Conservation (phyloP, 768 basidiomycete genomes). For the Suillus plorans region DNA sequence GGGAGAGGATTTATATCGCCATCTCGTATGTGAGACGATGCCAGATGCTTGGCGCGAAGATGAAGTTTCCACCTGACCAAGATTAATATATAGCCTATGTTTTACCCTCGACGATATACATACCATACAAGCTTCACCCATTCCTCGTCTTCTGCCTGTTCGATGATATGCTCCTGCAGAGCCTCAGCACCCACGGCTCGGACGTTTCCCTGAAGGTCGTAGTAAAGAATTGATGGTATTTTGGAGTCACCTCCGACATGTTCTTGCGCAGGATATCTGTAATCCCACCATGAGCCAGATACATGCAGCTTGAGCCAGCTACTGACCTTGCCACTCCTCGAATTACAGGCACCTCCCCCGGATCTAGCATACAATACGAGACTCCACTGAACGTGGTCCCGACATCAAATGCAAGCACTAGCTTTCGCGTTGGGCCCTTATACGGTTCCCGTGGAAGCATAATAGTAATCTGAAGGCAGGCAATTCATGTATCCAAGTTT, state of each 20-base stretch:
- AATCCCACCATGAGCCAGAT: neutral
- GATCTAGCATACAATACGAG: slow-evolving; percentile 36
- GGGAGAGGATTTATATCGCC: slow-evolving; percentile 27
- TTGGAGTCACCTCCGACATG: slow-evolving; percentile 46
- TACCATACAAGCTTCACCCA: slow-evolving; percentile 43
- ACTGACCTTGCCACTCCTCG: slow-evolving; percentile 26
- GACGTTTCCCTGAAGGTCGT: slow-evolving; percentile 39
- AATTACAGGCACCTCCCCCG: slow-evolving; percentile 33
- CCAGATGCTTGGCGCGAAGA: slow-evolving; percentile 29
- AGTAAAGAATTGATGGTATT: slow-evolving; percentile 49
- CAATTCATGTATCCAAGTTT: neutral
- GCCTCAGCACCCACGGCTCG: slow-evolving; percentile 48
- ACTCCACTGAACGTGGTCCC: slow-evolving; percentile 45
- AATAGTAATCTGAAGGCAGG: slow-evolving; percentile 2
- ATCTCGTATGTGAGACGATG: slow-evolving; percentile 22
- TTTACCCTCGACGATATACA: neutral
- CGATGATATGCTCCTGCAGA: slow-evolving; percentile 31
- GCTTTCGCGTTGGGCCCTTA: slow-evolving; percentile 37
- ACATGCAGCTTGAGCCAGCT: neutral
- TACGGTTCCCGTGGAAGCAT: slow-evolving; percentile 34
- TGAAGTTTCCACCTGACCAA: slow-evolving; percentile 34
- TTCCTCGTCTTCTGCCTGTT: slow-evolving; percentile 37
- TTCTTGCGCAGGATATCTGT: slow-evolving; percentile 49
- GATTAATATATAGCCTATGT: neutral
- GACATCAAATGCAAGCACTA: slow-evolving; percentile 44